These are phyloP conservation scores for Mycena filopes DNA, from an alignment of 768 basidiomycete species.

Conservation along the genomic window DNA sequence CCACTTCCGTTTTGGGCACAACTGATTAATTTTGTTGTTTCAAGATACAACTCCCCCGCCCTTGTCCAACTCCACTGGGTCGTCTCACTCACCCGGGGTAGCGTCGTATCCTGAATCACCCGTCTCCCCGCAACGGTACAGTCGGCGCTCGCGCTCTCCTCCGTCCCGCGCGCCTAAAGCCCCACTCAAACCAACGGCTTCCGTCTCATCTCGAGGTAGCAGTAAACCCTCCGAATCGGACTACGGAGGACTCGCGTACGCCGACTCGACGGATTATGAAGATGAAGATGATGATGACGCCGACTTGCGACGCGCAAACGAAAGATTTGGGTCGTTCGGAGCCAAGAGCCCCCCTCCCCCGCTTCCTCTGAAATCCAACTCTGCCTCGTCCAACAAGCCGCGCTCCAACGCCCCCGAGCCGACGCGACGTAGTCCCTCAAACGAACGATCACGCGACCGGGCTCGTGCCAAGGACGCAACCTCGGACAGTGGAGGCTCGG, in stretches of 20 bases:
- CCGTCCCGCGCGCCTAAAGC: conserved; percentile 13
- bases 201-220: conserved; percentile 24
- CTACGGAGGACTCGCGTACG: conserved; percentile 60
- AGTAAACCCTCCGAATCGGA: conserved; percentile 51
- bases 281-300: conserved; percentile 39
- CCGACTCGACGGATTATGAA: conserved; percentile 58
- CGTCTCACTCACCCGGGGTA: conserved; percentile 30
- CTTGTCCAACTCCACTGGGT: conserved; percentile 28
- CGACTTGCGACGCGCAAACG: conserved; percentile 29
- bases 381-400: neutral
- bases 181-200: conserved; percentile 18
- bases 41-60: conserved; percentile 29
- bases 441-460: neutral
- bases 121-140: conserved; percentile 14
- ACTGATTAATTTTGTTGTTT: conserved; percentile 36
- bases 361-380: neutral
- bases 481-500: conserved; percentile 20
- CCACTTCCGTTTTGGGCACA: conserved; percentile 20
- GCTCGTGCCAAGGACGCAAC: neutral
- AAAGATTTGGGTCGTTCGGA: conserved; percentile 13
- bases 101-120: conserved; percentile 30
- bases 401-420: neutral
- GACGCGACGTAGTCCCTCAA: neutral
- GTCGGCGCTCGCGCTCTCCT: conserved; percentile 18
- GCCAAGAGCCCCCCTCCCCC: conserved; percentile 7